These are phyloP conservation scores for Sapria himalayana DNA, from an alignment of 345 rosid species.

Conservation along the genomic window DNA sequence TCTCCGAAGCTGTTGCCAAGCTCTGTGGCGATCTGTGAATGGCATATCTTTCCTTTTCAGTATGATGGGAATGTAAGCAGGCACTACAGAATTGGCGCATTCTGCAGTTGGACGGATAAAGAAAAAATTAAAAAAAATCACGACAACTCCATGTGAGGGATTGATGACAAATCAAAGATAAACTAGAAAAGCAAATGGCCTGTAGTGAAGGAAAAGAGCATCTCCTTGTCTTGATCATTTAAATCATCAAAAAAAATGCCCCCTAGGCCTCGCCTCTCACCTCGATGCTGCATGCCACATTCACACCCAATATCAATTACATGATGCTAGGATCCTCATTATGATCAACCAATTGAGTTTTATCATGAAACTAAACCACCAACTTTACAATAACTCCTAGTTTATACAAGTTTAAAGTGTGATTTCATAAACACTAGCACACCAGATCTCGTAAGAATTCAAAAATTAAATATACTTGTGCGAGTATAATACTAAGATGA, in stretches of 20 bases:
- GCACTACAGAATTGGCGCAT: conserved; percentile 79
- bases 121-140: background rate
- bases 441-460: too few relatives aligned
- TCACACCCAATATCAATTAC: conserved; percentile 2
- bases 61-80: conserved; percentile 79
- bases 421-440: too few relatives aligned
- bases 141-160: background rate
- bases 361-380: too few relatives aligned
- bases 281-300: conserved; percentile 50
- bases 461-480: too few relatives aligned
- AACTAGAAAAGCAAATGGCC: conserved; percentile 23
- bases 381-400: too few relatives aligned
- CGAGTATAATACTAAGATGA: too few relatives aligned
- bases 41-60: conserved; percentile 63
- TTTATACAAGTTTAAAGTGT: too few relatives aligned
- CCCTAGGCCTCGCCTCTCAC: conserved; percentile 91
- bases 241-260: conserved; percentile 97
- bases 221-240: conserved; percentile 74
- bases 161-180: background rate
- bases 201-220: conserved; percentile 83
- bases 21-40: conserved; percentile 64
- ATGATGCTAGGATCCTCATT: background rate
- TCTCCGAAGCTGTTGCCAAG: conserved; percentile 91
- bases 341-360: too few relatives aligned
- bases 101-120: conserved; percentile 23